Conservation (phyloP, 768 basidiomycete species). For the Coprinopsis cinerea region DNA sequence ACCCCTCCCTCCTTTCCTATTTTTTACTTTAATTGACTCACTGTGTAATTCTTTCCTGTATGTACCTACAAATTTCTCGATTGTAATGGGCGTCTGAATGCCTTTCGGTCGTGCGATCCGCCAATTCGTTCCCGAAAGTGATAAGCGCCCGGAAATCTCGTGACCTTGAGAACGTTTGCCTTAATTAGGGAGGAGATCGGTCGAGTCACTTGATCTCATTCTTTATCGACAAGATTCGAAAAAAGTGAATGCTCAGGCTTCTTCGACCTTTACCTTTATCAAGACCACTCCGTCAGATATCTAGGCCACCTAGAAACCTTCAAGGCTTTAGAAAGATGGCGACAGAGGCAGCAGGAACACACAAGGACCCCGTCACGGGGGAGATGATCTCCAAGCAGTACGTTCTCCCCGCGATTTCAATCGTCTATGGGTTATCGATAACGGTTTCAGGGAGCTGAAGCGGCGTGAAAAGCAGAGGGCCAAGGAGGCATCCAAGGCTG, state of each 20-base stretch:
- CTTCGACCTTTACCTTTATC: slow-evolving; percentile 22
- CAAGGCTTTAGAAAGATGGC: slow-evolving; percentile 33
- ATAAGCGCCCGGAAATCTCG: too few relatives aligned
- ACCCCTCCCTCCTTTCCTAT: too few relatives aligned
- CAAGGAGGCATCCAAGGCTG: slow-evolving; percentile 74
- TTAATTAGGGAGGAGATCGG: too few relatives aligned
- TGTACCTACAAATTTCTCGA: too few relatives aligned
- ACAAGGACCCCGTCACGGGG: slow-evolving; percentile 84
- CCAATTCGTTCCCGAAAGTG: too few relatives aligned
- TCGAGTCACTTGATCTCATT: slow-evolving; percentile 10
- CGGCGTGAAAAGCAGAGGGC: slow-evolving; percentile 83
- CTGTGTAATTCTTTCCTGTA: too few relatives aligned
- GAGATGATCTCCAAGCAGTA: slow-evolving; percentile 97
- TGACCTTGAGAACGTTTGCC: too few relatives aligned
- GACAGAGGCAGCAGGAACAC: slow-evolving; percentile 38
- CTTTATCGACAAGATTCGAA: slow-evolving; percentile 9
- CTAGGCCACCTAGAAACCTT: slow-evolving; percentile 7
- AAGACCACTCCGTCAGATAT: slow-evolving; percentile 10
- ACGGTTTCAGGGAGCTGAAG: slow-evolving; percentile 79
- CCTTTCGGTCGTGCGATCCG: too few relatives aligned
- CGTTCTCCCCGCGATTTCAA: slow-evolving; percentile 29
- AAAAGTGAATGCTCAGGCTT: slow-evolving; percentile 29
- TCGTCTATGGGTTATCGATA: slow-evolving; percentile 6
- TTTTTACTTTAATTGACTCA: too few relatives aligned
- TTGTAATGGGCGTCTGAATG: too few relatives aligned